These are phyloP conservation scores for Leccinum uliginosum DNA, from an alignment of 768 basidiomycete species.

Conservation along the genomic window DNA sequence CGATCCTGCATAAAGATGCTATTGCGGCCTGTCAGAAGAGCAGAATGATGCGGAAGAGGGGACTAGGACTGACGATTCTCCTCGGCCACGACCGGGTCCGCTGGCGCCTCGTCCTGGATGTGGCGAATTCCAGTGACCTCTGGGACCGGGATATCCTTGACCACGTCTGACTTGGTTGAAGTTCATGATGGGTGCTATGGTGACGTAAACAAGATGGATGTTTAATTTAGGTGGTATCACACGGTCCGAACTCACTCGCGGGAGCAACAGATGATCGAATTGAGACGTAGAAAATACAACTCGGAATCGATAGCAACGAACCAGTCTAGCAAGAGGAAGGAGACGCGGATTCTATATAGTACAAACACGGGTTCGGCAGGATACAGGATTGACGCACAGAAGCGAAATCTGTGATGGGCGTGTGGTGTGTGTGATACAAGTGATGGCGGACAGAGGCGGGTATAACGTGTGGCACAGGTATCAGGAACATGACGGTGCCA, in stretches of 20 bases:
- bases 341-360: slow-evolving; percentile 13
- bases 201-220: background rate
- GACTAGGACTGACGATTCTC: slow-evolving; percentile 17
- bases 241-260: background rate
- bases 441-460: slow-evolving; percentile 22
- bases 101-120: slow-evolving; percentile 19
- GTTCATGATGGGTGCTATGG: background rate
- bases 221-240: too few relatives aligned
- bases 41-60: background rate
- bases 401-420: slow-evolving; percentile 17
- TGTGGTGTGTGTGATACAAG: slow-evolving; percentile 26
- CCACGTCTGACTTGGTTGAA: background rate
- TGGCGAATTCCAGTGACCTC: slow-evolving; percentile 7
- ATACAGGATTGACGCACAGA: slow-evolving; percentile 17
- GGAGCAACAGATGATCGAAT: background rate
- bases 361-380: slow-evolving; percentile 4
- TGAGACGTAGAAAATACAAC: background rate
- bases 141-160: background rate
- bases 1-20: slow-evolving; percentile 31
- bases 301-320: background rate
- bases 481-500: slow-evolving; percentile 21
- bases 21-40: background rate
- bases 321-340: background rate
- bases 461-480: slow-evolving; percentile 30
- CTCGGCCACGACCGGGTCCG: slow-evolving; percentile 4